Percentiles rank a stretch among this genome's conserved stretches.
These are phyloP conservation scores for Didymosphaeria variabile DNA, from an alignment of 2,329 filamentous ascomycete species.

Conservation along the genomic window DNA sequence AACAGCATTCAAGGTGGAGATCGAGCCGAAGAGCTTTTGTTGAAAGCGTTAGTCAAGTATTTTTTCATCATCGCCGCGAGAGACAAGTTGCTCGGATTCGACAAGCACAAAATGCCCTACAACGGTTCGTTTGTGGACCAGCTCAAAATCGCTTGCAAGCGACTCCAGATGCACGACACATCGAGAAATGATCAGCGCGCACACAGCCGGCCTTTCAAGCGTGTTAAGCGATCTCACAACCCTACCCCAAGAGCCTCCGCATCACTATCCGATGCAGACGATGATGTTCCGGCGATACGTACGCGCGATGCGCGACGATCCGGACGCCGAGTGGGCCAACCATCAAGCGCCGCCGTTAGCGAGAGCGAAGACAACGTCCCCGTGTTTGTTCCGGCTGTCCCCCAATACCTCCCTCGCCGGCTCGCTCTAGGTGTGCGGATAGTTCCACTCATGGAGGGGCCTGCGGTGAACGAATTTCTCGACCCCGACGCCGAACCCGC, in stretches of 20 bases:
- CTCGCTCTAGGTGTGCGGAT: constrained; percentile 4
- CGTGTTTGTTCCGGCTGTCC: neutral
- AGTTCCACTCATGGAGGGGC: neutral
- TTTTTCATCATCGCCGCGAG: constrained; percentile 20
- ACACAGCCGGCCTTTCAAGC: constrained; percentile 3
- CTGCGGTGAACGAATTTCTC: constrained; percentile 13
- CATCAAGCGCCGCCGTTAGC: constrained; percentile 11
- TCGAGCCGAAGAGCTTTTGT: constrained; percentile 10
- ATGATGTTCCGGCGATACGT: neutral
- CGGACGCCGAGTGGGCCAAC: constrained; percentile 8
- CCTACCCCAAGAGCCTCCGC: neutral
- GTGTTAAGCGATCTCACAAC: constrained; percentile 3
- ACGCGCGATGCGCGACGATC: constrained; percentile 11
- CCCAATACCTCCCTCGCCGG: constrained; percentile 5
- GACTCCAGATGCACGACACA: constrained; percentile 5
- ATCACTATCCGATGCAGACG: constrained; percentile 5
- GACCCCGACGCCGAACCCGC: constrained; percentile 3
- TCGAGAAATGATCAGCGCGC: neutral
- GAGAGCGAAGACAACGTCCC: constrained; percentile 9
- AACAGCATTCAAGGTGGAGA: constrained; percentile 6
- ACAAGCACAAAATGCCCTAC: constrained; percentile 16
- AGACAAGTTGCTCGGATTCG: constrained; percentile 13
- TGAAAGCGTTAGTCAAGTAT: constrained; percentile 21
- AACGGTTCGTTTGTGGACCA: constrained; percentile 16
- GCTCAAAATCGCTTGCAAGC: constrained; percentile 12